These are phyloP conservation scores for Mycena chlorophos DNA, from an alignment of 768 basidiomycete genomes.

Conservation along the genomic window DNA sequence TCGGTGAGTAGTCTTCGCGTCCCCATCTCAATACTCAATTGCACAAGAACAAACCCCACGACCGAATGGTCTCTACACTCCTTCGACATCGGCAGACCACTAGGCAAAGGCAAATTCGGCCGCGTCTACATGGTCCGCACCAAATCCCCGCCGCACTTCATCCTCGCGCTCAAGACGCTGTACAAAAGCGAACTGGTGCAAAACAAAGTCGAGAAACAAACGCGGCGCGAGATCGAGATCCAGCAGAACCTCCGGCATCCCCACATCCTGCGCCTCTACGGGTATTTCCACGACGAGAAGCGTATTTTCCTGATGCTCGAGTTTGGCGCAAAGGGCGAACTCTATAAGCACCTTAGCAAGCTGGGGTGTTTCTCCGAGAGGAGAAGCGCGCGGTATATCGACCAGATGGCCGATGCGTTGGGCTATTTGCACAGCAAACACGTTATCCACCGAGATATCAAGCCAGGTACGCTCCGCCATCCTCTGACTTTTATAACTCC, in stretches of 20 bases:
- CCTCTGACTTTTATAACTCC: neutral
- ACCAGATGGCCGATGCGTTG: constrained; percentile 97
- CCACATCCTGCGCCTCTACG: constrained; percentile 83
- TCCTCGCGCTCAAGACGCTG: constrained; percentile 93
- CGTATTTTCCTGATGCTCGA: constrained; percentile 83
- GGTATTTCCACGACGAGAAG: constrained; percentile 82
- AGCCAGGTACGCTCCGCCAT: constrained; percentile 63
- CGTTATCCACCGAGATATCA: constrained; percentile 98
- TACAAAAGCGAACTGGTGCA: constrained; percentile 96
- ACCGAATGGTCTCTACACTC: constrained; percentile 79
- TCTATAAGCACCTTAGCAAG: constrained; percentile 77
- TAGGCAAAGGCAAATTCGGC: constrained; percentile 98
- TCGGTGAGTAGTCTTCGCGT: constrained; percentile 40
- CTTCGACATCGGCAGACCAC: constrained; percentile 92
- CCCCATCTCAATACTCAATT: neutral
- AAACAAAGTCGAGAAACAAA: constrained; percentile 93
- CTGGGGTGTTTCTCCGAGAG: constrained; percentile 69
- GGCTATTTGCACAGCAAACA: constrained; percentile 91
- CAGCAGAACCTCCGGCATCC: constrained; percentile 96
- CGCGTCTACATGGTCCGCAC: constrained; percentile 98
- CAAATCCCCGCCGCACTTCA: constrained; percentile 83
- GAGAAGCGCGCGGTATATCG: constrained; percentile 85
- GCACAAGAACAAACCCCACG: constrained; percentile 64
- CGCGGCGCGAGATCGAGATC: constrained; percentile 96
- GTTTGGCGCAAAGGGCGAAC: constrained; percentile 78